Base-by-base conservation (phyloP, 371 early-diverging fungal species). In the Saksenaea oblongispora region DNA sequence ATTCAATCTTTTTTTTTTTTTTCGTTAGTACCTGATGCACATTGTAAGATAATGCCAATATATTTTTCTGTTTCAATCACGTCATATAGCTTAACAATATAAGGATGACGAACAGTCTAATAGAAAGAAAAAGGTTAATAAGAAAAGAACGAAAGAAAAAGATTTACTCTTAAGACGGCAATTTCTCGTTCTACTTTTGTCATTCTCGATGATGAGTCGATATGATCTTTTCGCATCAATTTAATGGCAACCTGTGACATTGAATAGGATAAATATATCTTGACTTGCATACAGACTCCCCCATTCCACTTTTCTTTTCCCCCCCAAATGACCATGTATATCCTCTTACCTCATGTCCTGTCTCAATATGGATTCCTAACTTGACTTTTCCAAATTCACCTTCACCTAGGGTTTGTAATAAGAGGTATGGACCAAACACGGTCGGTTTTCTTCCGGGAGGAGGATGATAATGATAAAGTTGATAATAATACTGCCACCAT, bases 311-410 rank as follows among this genome's bases (percentile, higher is more conserved):
- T 47, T 22, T 10, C 51, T 22, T 11, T 22, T 10, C 11, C 47
- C 22, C 47, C 47, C 51, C 51, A n/a, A 26, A 47, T 22, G 10
- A 4, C 51, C 51, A 47, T 18, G 51, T 47, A 47, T 47, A 47
- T 47, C 22, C 51, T 53, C 18, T 72, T 85, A 95, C 99, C 87
- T 96, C 96, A 68, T 92, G 91, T 13, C 95, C 93, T 15, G 93
- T 91, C 51, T 95, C 83, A 60, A 90, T 89, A 80, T 98, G 94
- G 65, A 95, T 87, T 14, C 95, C 99, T 26, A 98, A 87, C 73
- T 98, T 98, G 69, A 99, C 99, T 76, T 98, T 97, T 58, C 97
- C 97, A 79, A 98, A 98, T 78, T 98, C 98, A 41, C 99, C 99
- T 76, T 95, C 98, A 59, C 99, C 99, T 14, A 99, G 82, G 13